These are phyloP conservation scores for Symbiodinium natans DNA, from an alignment of 73 alveolate species.

Conservation along the genomic window DNA sequence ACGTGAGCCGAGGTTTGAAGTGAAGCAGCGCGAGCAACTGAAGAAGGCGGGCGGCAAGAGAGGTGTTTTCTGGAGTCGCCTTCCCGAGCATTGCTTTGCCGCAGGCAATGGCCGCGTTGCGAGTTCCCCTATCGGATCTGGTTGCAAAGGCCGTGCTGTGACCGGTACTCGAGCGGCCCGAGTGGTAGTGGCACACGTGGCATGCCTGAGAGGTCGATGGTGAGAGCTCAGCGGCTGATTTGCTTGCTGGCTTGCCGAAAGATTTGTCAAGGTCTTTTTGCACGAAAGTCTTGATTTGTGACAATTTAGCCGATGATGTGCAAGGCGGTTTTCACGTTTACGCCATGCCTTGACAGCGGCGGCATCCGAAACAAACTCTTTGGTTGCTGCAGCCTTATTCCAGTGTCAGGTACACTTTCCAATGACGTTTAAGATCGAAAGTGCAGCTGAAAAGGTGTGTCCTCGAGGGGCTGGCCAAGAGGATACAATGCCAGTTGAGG, in stretches of 20 bases:
- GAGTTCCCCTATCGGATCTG: constrained; percentile 42
- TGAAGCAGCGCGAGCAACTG: constrained; percentile 86
- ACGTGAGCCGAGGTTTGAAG: neutral
- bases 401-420: too few relatives aligned
- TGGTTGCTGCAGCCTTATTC: constrained; percentile 31
- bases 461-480: constrained; percentile 2
- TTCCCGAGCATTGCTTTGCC: too few relatives aligned
- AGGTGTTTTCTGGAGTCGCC: neutral
- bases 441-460: neutral
- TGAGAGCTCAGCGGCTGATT: neutral
- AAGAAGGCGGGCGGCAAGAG: constrained; percentile 10
- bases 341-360: constrained; percentile 1
- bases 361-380: neutral
- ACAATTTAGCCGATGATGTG: neutral
- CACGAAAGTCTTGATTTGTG: neutral
- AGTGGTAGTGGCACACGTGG: neutral
- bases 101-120: constrained; percentile 56
- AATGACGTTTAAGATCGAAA: too few relatives aligned
- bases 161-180: too few relatives aligned
- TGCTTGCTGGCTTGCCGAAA: constrained; percentile 40
- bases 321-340: constrained; percentile 57
- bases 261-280: constrained; percentile 34
- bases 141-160: constrained; percentile 7
- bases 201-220: neutral
- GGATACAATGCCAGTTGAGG: neutral